phyloP scores from a whole-genome alignment of 139 green algal species.

The Tetradesmus obliquus region DNA sequence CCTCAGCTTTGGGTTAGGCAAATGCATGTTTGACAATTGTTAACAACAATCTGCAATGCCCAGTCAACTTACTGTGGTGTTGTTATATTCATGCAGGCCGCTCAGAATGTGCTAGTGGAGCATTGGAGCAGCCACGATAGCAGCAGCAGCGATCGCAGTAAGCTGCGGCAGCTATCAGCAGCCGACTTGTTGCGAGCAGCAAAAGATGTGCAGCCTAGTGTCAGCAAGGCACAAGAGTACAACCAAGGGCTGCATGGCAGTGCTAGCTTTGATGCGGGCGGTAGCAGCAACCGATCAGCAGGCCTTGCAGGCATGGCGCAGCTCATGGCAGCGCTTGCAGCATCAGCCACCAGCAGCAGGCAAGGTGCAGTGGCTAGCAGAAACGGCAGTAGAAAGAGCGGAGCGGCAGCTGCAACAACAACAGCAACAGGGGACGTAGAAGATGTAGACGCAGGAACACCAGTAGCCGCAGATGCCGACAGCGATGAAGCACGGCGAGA shows the following conservation, averaged over 20 bases:
- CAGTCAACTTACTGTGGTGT: too few species aligned
- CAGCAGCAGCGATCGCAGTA: background rate
- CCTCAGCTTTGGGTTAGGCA: too few species aligned
- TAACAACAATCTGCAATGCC: too few species aligned
- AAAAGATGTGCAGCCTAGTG: constrained; percentile 43
- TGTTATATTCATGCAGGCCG: constrained; percentile 41
- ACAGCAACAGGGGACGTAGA: background rate
- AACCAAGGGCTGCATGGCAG: constrained; percentile 24
- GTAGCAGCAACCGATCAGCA: background rate
- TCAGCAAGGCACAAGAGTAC: constrained; percentile 59
- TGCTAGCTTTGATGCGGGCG: constrained; percentile 17
- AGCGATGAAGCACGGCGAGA: background rate
- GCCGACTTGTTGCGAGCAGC: constrained; percentile 56
- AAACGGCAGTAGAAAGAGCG: background rate
- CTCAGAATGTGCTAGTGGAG: constrained; percentile 59
- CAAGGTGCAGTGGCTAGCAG: background rate
- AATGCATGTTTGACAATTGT: background rate
- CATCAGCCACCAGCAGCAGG: constrained; percentile 20
- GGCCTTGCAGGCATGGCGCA: background rate
- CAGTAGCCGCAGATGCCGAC: background rate
- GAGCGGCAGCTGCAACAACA: background rate
- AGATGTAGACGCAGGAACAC: too few species aligned
- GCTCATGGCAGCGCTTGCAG: constrained; percentile 29
- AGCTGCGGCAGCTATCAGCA: constrained; percentile 33
- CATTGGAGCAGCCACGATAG: constrained; percentile 36